phyloP scores from a whole-genome alignment of 1,284 basidiomycete genomes.

The Ceratobasidium sp. region DNA sequence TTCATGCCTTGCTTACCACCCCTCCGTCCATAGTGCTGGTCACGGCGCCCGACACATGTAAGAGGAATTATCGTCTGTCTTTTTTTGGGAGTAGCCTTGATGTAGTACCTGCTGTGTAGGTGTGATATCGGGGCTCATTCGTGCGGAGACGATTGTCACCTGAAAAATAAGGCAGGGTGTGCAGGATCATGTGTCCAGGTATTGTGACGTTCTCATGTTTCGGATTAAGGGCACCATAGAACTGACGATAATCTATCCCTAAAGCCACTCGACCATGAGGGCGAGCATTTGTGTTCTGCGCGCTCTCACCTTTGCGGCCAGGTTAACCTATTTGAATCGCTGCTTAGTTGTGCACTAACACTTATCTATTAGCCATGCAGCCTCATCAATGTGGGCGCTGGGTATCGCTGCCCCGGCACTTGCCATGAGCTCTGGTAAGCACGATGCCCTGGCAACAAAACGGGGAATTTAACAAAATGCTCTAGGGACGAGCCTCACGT shows the following conservation, averaged over 20 bases:
- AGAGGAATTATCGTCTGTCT: conserved; percentile 43
- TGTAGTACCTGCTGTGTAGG: conserved; percentile 52
- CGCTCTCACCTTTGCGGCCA: conserved; percentile 64
- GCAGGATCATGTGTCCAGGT: conserved; percentile 65
- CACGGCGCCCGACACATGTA: conserved; percentile 67
- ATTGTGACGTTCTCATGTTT: too few species aligned
- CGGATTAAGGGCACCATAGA: background rate
- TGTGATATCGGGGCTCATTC: conserved; percentile 63
- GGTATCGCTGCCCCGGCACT: conserved; percentile 59
- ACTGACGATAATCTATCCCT: background rate
- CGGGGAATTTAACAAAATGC: background rate
- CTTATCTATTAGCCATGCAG: conserved; percentile 59
- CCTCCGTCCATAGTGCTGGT: conserved; percentile 58
- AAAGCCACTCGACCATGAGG: conserved; percentile 59
- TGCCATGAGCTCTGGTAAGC: conserved; percentile 61
- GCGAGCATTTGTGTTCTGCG: conserved; percentile 65
- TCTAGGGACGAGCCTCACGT: conserved; percentile 61
- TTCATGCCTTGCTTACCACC: background rate
- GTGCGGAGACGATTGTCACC: conserved; percentile 62
- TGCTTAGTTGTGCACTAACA: too few species aligned
- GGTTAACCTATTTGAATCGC: conserved; percentile 52
- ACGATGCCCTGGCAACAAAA: too few species aligned
- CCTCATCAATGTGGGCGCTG: conserved; percentile 53
- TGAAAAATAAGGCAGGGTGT: conserved; percentile 62
- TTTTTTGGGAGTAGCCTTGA: background rate